These are phyloP conservation scores for Boletellus ananiceps DNA, from an alignment of 768 basidiomycete genomes.

Conservation along the genomic window DNA sequence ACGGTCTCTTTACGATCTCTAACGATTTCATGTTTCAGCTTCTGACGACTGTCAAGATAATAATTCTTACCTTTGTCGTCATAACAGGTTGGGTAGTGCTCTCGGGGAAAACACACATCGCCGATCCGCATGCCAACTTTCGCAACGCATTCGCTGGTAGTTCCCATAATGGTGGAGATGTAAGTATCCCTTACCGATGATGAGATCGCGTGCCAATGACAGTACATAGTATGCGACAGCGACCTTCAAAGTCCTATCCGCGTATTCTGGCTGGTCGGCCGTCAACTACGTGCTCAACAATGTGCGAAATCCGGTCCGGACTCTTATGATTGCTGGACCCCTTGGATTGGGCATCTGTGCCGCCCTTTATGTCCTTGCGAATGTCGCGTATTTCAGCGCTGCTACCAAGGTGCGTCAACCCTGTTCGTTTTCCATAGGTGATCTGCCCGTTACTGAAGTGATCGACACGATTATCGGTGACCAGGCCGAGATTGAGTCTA, in stretches of 20 bases:
- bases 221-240: conserved; percentile 50
- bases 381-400: conserved; percentile 52
- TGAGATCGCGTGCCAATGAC: not conserved
- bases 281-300: conserved; percentile 60
- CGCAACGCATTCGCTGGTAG: conserved; percentile 55
- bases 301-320: conserved; percentile 54
- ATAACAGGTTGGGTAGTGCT: conserved; percentile 60
- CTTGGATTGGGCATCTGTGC: conserved; percentile 54
- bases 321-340: conserved; percentile 58
- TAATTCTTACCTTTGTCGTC: conserved; percentile 51
- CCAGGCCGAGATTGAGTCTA: conserved; percentile 42
- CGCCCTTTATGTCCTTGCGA: conserved; percentile 49
- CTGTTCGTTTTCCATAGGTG: not conserved
- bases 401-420: conserved; percentile 16
- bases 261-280: conserved; percentile 50
- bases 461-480: not conserved
- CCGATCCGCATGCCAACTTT: conserved; percentile 56
- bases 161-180: conserved; percentile 47
- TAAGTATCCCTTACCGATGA: conserved; percentile 7
- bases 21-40: conserved; percentile 26
- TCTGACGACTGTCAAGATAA: conserved; percentile 52
- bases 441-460: not conserved
- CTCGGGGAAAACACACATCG: conserved; percentile 50
- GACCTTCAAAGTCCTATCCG: conserved; percentile 53
- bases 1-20: no score